phyloP scores from a whole-genome alignment of 1,139 yeast species.

The Scheffersomyces lignicola region DNA sequence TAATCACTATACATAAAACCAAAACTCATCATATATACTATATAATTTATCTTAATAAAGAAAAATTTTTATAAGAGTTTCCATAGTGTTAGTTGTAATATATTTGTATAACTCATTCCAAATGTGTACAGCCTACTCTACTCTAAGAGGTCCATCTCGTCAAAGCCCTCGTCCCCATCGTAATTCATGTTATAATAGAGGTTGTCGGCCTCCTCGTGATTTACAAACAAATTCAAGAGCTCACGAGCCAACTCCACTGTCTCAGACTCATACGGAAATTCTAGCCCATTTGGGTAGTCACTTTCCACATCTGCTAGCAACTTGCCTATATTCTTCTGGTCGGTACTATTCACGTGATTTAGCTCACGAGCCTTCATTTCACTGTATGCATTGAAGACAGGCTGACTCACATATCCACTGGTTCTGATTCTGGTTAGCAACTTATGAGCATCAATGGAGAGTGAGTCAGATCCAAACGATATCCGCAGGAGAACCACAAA shows the following conservation, averaged over 20 bases:
- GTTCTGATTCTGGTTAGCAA: constrained; percentile 31
- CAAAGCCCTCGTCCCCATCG: constrained; percentile 21
- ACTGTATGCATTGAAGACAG: constrained; percentile 43
- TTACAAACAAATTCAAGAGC: constrained; percentile 65
- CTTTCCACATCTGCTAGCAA: constrained; percentile 34
- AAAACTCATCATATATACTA: neutral
- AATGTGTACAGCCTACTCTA: constrained; percentile 4
- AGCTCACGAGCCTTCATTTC: constrained; percentile 43
- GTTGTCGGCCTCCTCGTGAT: constrained; percentile 79
- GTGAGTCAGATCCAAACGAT: constrained; percentile 52
- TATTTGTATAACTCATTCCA: too few relatives aligned
- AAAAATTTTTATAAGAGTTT: neutral
- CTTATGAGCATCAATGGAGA: constrained; percentile 35
- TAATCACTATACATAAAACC: neutral
- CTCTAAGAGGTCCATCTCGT: constrained; percentile 24
- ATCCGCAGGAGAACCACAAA: constrained; percentile 55
- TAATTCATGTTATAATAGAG: constrained; percentile 65
- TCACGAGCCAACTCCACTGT: constrained; percentile 72
- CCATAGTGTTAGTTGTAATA: too few relatives aligned
- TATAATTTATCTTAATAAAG: neutral
- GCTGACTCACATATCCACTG: constrained; percentile 19
- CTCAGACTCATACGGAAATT: constrained; percentile 60
- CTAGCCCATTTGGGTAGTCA: constrained; percentile 56
- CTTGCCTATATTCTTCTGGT: constrained; percentile 12
- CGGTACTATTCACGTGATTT: constrained; percentile 25